Base-by-base conservation (phyloP, 208 protist genomes). In the Porcisia hertigi region DNA sequence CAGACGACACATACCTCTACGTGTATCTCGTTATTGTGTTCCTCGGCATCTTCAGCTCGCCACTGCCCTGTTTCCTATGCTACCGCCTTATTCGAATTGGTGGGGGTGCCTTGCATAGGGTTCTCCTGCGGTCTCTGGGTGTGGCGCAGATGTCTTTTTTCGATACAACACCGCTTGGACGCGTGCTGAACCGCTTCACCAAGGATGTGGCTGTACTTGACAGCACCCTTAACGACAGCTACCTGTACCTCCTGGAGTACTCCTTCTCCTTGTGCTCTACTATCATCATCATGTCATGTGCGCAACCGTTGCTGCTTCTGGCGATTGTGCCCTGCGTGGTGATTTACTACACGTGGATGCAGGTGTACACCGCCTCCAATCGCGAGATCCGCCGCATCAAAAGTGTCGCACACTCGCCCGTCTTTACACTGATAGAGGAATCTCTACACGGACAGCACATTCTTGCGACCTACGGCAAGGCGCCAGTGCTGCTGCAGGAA, bases 121-220 rank as follows among this genome's bases (percentile, higher is more conserved):
- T 63, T 2, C 41, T 97, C 23, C 87, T 97, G 7, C 41, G 70
- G 16, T 92, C 86, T 16, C 72, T 98, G 12, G 64, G 82, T 0
- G 67, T 70, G 0, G 88, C 83, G n/a, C 88, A 81, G 12, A 89
- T 97, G 80, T 71, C 71, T 9, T 99, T 99, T 81, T 99, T 99
- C 84, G 97, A 99, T 78, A 92, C 86, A 1, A 99, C 94, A 3
- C 98, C 97, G 0, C 18, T 94, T 2, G 98, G 98, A 6, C 90
- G 98, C 34, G 90, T 99, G 36, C 54, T 99, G 16, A 99, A 99
- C 75, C 89, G 98, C 23, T 99, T 99, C 81, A 91, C 86, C 20
- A 94, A 94, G 54, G 98, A 99, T 70, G 88, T 98, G 16, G 79
- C 82, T 55, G 83, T 66, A 8, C 73, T 99, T 41, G 96, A 99